Evolutionary conservation across 140 eudicot genomes (phyloP).

Genomic region (Erigeron philadelphicus): DNA sequence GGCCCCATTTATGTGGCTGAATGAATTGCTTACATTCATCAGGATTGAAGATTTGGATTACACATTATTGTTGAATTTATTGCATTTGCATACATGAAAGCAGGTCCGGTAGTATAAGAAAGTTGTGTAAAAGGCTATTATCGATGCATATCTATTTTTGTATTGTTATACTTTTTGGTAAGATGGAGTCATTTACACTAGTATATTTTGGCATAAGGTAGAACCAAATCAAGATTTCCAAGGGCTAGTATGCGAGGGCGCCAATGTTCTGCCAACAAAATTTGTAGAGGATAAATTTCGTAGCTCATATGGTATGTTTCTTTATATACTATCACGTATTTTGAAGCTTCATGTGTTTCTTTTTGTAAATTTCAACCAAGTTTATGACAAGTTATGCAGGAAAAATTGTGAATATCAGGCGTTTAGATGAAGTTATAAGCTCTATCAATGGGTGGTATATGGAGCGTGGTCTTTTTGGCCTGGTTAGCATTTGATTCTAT

Average conservation of each 20-base stretch:
- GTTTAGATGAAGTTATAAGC: slow-evolving; percentile 75
- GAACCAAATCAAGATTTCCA: slow-evolving; percentile 99
- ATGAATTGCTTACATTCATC: background rate
- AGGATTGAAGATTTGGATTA: background rate
- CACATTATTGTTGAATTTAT: too few species aligned
- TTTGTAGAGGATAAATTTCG: slow-evolving; percentile 91
- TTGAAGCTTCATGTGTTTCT: background rate
- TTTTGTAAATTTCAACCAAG: slow-evolving; percentile 4
- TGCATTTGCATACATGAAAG: too few species aligned
- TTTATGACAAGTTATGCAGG: slow-evolving; percentile 79
- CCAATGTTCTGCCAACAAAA: slow-evolving; percentile 83
- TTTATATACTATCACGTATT: background rate
- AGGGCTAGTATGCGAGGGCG: slow-evolving; percentile 98
- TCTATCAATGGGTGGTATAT: slow-evolving; percentile 94
- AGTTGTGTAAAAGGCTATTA: too few species aligned
- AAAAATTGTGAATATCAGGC: slow-evolving; percentile 78
- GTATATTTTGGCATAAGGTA: slow-evolving; percentile 77
- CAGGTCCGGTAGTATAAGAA: too few species aligned
- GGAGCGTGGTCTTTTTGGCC: slow-evolving; percentile 98
- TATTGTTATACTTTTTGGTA: background rate
- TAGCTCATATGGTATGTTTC: slow-evolving; percentile 75
- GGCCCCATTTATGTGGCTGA: background rate
- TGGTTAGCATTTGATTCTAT: slow-evolving; percentile 51
- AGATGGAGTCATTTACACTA: slow-evolving; percentile 24
- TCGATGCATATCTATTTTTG: background rate